A percentile compares a stretch with the other conserved stretches of the same genome.
phyloP scores from a whole-genome alignment of 2,329 filamentous ascomycete species.

The Xylariaceae sp. region DNA sequence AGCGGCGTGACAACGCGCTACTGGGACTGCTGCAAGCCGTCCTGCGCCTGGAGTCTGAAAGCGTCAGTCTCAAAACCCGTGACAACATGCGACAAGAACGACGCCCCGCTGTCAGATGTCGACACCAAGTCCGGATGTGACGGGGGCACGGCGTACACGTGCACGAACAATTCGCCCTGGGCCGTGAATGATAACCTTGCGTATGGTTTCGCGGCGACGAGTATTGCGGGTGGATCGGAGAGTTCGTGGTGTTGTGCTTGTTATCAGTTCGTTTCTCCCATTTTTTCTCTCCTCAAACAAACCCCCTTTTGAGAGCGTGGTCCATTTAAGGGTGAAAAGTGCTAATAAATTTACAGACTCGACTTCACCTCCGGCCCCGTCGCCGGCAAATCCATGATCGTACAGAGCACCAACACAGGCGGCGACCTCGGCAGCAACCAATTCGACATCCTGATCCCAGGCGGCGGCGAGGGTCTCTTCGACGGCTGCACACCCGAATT shows the following conservation, averaged over 20 bases:
- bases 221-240: conserved; percentile 42
- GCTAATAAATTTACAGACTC: conserved; percentile 17
- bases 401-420: conserved; percentile 54
- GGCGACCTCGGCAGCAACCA: conserved; percentile 47
- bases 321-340: background rate
- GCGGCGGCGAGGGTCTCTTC: conserved; percentile 46
- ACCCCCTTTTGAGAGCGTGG: conserved; percentile 6
- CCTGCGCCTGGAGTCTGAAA: conserved; percentile 48
- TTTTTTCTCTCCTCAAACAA: background rate
- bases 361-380: conserved; percentile 39
- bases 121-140: conserved; percentile 43
- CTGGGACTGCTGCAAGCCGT: conserved; percentile 55
- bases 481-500: conserved; percentile 42
- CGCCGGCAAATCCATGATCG: conserved; percentile 50
- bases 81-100: conserved; percentile 40
- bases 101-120: conserved; percentile 40
- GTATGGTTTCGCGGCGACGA: conserved; percentile 53
- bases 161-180: conserved; percentile 49
- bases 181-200: conserved; percentile 45
- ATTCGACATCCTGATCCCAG: conserved; percentile 46
- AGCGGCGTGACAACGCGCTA: conserved; percentile 32
- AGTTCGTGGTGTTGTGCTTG: conserved; percentile 51
- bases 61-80: conserved; percentile 39
- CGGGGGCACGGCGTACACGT: conserved; percentile 48
- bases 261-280: conserved; percentile 38